phyloP scores from a whole-genome alignment of 2,329 filamentous ascomycete genomes.

The Claviceps sp. region DNA sequence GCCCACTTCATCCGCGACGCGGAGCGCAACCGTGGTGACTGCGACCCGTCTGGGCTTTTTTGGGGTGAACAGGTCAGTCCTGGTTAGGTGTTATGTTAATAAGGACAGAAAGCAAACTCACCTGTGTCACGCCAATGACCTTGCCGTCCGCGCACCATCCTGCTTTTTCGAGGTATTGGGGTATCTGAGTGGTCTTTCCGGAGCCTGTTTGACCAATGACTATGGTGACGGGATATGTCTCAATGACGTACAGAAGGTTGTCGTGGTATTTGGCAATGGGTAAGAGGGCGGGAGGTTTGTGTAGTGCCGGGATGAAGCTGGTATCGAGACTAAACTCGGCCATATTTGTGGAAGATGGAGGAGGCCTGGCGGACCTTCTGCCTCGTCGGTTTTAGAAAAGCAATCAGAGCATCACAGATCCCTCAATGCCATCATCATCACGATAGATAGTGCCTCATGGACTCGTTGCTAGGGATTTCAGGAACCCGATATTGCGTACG shows the following conservation, averaged over 20 bases:
- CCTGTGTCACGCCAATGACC: slow-evolving; percentile 79
- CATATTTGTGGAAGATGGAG: slow-evolving; percentile 22
- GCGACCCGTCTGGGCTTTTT: slow-evolving; percentile 73
- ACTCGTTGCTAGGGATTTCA: background rate
- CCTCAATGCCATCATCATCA: background rate
- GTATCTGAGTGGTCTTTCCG: slow-evolving; percentile 91
- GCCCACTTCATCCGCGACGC: slow-evolving; percentile 80
- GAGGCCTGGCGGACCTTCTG: background rate
- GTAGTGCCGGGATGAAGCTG: slow-evolving; percentile 63
- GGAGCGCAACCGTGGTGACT: slow-evolving; percentile 74
- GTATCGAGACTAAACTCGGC: slow-evolving; percentile 43
- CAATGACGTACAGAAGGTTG: slow-evolving; percentile 70
- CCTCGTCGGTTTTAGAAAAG: background rate
- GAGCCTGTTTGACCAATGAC: slow-evolving; percentile 90
- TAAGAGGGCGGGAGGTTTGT: slow-evolving; percentile 72
- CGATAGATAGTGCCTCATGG: background rate
- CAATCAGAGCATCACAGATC: background rate
- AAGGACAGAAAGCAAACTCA: slow-evolving; percentile 25
- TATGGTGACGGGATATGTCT: slow-evolving; percentile 72
- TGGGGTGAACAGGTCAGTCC: background rate
- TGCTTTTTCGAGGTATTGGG: slow-evolving; percentile 75
- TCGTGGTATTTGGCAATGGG: slow-evolving; percentile 78
- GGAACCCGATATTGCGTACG: background rate
- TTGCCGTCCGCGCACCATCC: slow-evolving; percentile 83
- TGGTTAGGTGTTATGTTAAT: background rate